Evolutionary conservation across 176 grass and related monocot genomes (phyloP).

Genomic region (Musa troglodytarum): DNA sequence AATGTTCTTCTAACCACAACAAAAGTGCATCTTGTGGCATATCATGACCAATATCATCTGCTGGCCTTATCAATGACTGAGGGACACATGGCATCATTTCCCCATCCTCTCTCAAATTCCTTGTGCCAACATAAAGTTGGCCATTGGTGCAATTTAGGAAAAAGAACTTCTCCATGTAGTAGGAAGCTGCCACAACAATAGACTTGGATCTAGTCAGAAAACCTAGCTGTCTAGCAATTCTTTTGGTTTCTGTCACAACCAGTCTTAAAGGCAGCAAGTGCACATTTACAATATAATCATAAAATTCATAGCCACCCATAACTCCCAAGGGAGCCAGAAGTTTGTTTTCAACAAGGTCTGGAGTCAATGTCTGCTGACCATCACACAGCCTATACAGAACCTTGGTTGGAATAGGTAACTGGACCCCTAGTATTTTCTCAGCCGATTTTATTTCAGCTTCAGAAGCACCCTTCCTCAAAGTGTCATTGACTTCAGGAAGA

Average conservation of each 20-base stretch:
- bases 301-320: slow-evolving; percentile 81
- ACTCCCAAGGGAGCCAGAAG: slow-evolving; percentile 39
- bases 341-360: slow-evolving; percentile 10
- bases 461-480: slow-evolving; percentile 63
- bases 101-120: slow-evolving; percentile 31
- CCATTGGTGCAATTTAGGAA: slow-evolving; percentile 61
- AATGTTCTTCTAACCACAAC: slow-evolving; percentile 94
- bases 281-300: slow-evolving; percentile 51
- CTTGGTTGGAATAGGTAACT: slow-evolving; percentile 69
- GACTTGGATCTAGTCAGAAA: slow-evolving; percentile 31
- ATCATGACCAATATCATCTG: slow-evolving; percentile 22
- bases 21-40: slow-evolving; percentile 71
- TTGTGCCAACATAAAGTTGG: slow-evolving; percentile 73
- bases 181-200: slow-evolving; percentile 53
- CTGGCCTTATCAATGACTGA: slow-evolving; percentile 43
- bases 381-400: slow-evolving; percentile 87
- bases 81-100: slow-evolving; percentile 81
- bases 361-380: slow-evolving; percentile 50
- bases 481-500: slow-evolving; percentile 67
- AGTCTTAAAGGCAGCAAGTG: slow-evolving; percentile 66
- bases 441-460: slow-evolving; percentile 53
- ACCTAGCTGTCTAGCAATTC: slow-evolving; percentile 21
- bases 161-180: slow-evolving; percentile 48
- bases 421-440: slow-evolving; percentile 62
- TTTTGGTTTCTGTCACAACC: slow-evolving; percentile 45